phyloP scores from a whole-genome alignment of 345 rosid species.

The Salix exigua region DNA sequence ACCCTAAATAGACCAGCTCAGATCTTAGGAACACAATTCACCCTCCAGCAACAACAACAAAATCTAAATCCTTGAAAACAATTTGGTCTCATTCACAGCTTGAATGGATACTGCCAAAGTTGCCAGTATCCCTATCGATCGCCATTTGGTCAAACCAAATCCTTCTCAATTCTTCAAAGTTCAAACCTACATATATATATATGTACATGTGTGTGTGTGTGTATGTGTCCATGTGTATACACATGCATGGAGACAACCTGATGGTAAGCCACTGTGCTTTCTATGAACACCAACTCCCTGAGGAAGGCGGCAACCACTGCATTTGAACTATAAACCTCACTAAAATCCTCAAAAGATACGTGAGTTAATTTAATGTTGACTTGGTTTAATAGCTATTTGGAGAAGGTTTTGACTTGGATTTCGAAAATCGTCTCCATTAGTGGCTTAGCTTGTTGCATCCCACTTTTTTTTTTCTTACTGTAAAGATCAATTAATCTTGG shows the following conservation, averaged over 20 bases:
- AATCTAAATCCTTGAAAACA: constrained; percentile 40
- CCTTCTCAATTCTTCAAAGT: background rate
- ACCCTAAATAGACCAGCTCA: constrained; percentile 18
- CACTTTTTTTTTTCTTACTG: background rate
- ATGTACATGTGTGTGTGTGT: too few species aligned
- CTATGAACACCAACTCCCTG: constrained; percentile 30
- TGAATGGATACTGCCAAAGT: constrained; percentile 27
- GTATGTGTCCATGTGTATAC: too few species aligned
- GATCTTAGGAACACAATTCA: constrained; percentile 6
- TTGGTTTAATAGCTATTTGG: background rate
- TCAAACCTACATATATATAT: background rate
- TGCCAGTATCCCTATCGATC: constrained; percentile 15
- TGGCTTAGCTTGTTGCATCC: background rate
- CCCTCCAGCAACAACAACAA: constrained; percentile 33
- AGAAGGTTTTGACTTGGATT: background rate
- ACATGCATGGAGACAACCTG: too few species aligned
- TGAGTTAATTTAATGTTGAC: background rate
- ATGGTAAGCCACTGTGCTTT: constrained; percentile 12
- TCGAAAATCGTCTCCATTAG: background rate
- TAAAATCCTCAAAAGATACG: constrained; percentile 7
- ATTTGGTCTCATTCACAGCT: constrained; percentile 19
- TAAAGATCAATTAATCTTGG: background rate
- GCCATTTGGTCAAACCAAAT: background rate
- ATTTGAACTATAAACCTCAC: constrained; percentile 1
- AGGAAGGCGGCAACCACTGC: constrained; percentile 14